A percentile compares a stretch with the other conserved stretches of the same genome.
Evolutionary conservation across 192 early-diverging fungal species (phyloP).

Genomic region (Thamnidium elegans): DNA sequence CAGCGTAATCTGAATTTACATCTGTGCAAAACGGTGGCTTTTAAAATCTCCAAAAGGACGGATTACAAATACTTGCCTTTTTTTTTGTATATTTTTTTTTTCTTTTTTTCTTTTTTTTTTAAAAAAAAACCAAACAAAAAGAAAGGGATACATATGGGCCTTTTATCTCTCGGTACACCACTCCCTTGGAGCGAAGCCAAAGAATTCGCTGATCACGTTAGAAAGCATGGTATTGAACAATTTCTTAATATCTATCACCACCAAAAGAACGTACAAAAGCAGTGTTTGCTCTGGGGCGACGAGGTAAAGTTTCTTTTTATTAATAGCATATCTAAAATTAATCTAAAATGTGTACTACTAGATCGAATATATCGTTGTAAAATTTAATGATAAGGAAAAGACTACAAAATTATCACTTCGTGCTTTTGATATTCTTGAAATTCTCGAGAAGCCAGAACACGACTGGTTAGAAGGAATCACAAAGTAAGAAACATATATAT

Average conservation of each 20-base stretch:
- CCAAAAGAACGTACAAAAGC: constrained; percentile 77
- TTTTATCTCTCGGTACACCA: constrained; percentile 93
- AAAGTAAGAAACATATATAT: constrained; percentile 14
- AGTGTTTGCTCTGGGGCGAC: constrained; percentile 92
- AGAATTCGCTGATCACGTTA: constrained; percentile 81
- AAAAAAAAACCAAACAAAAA: too few relatives aligned
- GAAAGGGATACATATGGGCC: constrained; percentile 65
- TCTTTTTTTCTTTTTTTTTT: background rate
- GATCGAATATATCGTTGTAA: constrained; percentile 93
- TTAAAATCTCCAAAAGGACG: too few relatives aligned
- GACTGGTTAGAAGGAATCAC: constrained; percentile 40
- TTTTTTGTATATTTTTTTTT: background rate
- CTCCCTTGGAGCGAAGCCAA: constrained; percentile 92
- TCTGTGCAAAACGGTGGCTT: too few relatives aligned
- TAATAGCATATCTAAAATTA: background rate
- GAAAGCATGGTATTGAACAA: constrained; percentile 89
- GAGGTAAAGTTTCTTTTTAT: constrained; percentile 59
- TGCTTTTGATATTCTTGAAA: constrained; percentile 76
- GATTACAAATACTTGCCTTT: too few relatives aligned
- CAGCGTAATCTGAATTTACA: too few relatives aligned
- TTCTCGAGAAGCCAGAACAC: constrained; percentile 71
- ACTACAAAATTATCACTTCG: constrained; percentile 71
- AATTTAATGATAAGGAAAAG: constrained; percentile 69
- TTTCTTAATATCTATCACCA: constrained; percentile 84
- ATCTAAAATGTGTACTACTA: constrained; percentile 23